These are phyloP conservation scores for Pseudognaphalium luteoalbum DNA, from an alignment of 129 eudicot genomes.

Conservation along the genomic window DNA sequence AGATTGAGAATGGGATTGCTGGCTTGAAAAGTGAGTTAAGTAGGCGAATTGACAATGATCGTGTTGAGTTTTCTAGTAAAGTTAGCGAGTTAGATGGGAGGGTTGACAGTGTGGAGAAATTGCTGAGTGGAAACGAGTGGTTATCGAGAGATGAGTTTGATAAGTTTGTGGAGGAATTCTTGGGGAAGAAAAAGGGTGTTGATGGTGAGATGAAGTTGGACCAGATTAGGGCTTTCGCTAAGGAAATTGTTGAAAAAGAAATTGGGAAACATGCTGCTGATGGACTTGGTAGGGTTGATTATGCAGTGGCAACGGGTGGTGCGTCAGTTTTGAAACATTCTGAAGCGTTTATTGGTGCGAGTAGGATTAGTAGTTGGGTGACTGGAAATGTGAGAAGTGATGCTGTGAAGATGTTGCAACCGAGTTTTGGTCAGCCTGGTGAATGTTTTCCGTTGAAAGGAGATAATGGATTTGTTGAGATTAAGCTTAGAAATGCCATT, in stretches of 20 bases:
- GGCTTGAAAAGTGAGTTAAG: slow-evolving; percentile 53
- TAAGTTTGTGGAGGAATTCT: slow-evolving; percentile 55
- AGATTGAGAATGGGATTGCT: slow-evolving; percentile 49
- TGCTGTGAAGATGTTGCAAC: slow-evolving; percentile 74
- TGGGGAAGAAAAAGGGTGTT: slow-evolving; percentile 37
- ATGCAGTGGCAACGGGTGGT: slow-evolving; percentile 78
- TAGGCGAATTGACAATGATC: slow-evolving; percentile 47
- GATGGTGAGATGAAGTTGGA: slow-evolving; percentile 50
- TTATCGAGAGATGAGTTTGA: slow-evolving; percentile 60
- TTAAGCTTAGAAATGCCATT: slow-evolving; percentile 69
- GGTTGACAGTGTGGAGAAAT: slow-evolving; percentile 48
- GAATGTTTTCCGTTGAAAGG: slow-evolving; percentile 87
- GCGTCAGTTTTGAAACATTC: slow-evolving; percentile 72
- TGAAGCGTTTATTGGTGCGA: slow-evolving; percentile 36
- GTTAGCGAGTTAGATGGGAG: slow-evolving; percentile 40
- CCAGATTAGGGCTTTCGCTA: slow-evolving; percentile 67
- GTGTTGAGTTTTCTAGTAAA: slow-evolving; percentile 26
- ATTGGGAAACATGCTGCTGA: slow-evolving; percentile 91
- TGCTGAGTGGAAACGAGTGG: slow-evolving; percentile 39
- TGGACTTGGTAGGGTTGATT: slow-evolving; percentile 92
- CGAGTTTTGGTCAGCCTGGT: slow-evolving; percentile 98
- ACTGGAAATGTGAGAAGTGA: slow-evolving; percentile 37
- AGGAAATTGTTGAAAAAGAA: slow-evolving; percentile 70
- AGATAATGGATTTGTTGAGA: slow-evolving; percentile 63
- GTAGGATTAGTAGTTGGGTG: slow-evolving; percentile 35